Evolutionary conservation across 2,329 filamentous ascomycete genomes (phyloP).

Genomic region (Epicoccum sorghinum): DNA sequence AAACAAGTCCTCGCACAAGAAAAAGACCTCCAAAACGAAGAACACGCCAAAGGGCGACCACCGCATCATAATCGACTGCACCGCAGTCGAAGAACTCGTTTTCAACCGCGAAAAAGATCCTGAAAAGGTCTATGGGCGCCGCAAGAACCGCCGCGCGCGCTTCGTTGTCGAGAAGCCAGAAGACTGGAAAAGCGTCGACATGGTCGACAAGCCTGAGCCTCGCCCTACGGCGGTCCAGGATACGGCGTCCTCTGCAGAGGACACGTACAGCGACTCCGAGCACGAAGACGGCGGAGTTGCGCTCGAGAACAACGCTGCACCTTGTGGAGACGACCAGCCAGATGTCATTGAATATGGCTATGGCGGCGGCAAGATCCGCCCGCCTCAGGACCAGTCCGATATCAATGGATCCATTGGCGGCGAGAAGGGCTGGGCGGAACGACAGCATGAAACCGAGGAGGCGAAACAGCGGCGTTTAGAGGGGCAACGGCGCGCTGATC

Average conservation of each 20-base stretch:
- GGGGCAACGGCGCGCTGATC: conserved; percentile 56
- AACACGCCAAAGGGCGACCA: conserved; percentile 56
- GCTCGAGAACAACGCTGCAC: background rate
- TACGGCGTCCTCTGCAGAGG: conserved; percentile 2
- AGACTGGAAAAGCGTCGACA: conserved; percentile 55
- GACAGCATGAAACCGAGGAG: conserved; percentile 59
- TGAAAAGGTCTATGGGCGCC: conserved; percentile 53
- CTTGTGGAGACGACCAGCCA: too few species aligned
- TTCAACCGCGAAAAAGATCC: conserved; percentile 57
- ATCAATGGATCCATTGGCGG: conserved; percentile 64
- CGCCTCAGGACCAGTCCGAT: conserved; percentile 53
- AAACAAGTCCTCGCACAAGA: conserved; percentile 28
- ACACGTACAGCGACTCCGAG: conserved; percentile 24
- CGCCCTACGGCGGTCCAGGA: conserved; percentile 16
- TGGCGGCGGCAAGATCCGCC: conserved; percentile 44
- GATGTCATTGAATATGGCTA: conserved; percentile 33
- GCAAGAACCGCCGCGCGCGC: conserved; percentile 54
- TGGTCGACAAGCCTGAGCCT: conserved; percentile 41
- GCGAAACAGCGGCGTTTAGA: conserved; percentile 57
- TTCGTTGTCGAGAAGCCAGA: conserved; percentile 46
- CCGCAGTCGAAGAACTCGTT: conserved; percentile 57
- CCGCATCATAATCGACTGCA: conserved; percentile 57
- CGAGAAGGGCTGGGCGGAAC: conserved; percentile 61
- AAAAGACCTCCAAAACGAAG: conserved; percentile 29
- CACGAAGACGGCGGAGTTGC: conserved; percentile 10